Evolutionary conservation across 1,284 basidiomycete species (phyloP).

Genomic region (Trichosporon sp.): DNA sequence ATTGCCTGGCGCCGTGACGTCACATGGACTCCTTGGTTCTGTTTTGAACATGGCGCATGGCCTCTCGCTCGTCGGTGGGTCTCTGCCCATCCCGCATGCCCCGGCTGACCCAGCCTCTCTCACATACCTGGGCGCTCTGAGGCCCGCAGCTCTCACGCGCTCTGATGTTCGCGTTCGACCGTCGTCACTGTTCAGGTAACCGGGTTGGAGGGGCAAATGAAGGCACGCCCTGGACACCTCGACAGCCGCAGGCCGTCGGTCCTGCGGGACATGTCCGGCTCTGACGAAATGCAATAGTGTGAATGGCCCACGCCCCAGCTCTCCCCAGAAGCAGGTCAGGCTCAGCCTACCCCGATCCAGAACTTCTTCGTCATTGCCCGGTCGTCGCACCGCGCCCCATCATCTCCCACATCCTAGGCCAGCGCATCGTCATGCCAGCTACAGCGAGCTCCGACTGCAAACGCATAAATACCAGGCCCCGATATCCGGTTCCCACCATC

Average conservation of each 20-base stretch:
- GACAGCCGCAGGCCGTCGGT: neutral
- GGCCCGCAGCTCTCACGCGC: too few species aligned
- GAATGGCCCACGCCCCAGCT: neutral
- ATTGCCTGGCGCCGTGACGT: neutral
- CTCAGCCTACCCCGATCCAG: neutral
- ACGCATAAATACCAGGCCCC: neutral
- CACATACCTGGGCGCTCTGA: neutral
- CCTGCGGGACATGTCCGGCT: neutral
- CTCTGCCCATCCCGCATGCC: too few species aligned
- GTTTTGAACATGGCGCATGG: neutral
- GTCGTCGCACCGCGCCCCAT: neutral
- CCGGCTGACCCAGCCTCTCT: too few species aligned
- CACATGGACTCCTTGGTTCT: neutral
- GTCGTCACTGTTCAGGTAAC: neutral
- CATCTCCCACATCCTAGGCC: neutral
- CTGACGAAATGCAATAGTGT: neutral
- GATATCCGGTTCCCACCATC: constrained; percentile 2
- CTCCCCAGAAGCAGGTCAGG: neutral
- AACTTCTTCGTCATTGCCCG: neutral
- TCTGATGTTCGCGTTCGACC: too few species aligned
- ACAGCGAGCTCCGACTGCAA: neutral
- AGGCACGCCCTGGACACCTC: neutral
- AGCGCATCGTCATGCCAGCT: neutral
- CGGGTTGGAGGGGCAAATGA: neutral
- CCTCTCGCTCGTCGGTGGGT: neutral